Evolutionary conservation across 441 rosid genomes (phyloP).

Genomic region (Sinapis alba): DNA sequence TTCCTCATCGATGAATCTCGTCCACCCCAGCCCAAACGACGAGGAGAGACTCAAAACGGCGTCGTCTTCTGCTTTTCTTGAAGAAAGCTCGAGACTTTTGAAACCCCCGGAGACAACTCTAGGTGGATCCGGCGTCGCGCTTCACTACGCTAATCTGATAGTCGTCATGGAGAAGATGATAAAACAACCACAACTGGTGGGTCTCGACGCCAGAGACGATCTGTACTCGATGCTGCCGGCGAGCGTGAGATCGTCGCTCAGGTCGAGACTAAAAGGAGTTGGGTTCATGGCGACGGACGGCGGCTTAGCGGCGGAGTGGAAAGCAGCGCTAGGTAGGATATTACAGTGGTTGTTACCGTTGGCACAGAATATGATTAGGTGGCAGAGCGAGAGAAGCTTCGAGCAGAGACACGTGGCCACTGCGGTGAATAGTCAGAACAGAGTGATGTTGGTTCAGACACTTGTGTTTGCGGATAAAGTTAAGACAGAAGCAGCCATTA

Average conservation of each 20-base stretch:
- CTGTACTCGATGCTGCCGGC: conserved; percentile 79
- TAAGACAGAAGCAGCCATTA: conserved; percentile 90
- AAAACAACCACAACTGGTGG: conserved; percentile 85
- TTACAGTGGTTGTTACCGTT: conserved; percentile 84
- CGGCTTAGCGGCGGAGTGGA: conserved; percentile 82
- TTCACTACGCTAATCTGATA: conserved; percentile 83
- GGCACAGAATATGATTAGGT: conserved; percentile 93
- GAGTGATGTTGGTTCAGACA: conserved; percentile 81
- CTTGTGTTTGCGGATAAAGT: conserved; percentile 73
- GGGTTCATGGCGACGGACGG: conserved; percentile 78
- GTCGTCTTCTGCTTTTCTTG: conserved; percentile 51
- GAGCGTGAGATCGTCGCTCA: conserved; percentile 63
- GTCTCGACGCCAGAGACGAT: conserved; percentile 88
- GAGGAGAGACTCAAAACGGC: conserved; percentile 31
- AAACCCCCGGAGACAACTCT: conserved; percentile 75
- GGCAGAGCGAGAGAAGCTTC: conserved; percentile 96
- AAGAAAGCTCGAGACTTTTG: conserved; percentile 62
- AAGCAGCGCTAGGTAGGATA: conserved; percentile 70
- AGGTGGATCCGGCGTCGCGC: conserved; percentile 77
- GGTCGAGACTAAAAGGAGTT: conserved; percentile 72
- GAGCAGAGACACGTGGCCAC: conserved; percentile 71
- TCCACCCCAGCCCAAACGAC: conserved; percentile 52
- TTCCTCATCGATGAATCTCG: conserved; percentile 79
- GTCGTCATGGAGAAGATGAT: conserved; percentile 94
- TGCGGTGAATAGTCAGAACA: conserved; percentile 38